These are phyloP conservation scores for Cydonia oblonga DNA, from an alignment of 331 rosid species.

Conservation along the genomic window DNA sequence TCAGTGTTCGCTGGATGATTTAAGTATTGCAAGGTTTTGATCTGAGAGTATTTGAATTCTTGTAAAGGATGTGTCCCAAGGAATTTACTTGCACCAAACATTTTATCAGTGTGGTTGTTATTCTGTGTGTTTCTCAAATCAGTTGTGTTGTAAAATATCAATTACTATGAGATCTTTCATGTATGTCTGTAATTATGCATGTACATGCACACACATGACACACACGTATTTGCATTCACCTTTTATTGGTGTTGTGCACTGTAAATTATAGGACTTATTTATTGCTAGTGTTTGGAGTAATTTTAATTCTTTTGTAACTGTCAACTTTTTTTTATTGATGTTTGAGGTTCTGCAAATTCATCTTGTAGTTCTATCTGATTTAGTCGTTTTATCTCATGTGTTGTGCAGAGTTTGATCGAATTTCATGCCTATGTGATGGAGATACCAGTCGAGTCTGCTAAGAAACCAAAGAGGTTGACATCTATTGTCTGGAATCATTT, in stretches of 20 bases:
- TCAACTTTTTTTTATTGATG: not conserved
- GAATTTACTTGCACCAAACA: not conserved
- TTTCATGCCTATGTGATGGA: constrained; percentile 56
- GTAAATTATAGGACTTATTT: too few relatives aligned
- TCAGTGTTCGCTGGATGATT: not conserved
- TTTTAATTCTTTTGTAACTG: too few relatives aligned
- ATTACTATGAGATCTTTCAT: not conserved
- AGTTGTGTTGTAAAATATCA: not conserved
- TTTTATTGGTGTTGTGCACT: not conserved
- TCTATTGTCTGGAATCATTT: too few relatives aligned
- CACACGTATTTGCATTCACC: not conserved
- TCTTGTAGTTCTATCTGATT: constrained; percentile 1
- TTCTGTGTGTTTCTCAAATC: not conserved
- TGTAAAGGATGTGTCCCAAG: not conserved
- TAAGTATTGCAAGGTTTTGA: not conserved
- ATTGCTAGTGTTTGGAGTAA: too few relatives aligned
- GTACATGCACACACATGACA: not conserved
- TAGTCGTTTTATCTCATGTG: constrained; percentile 6
- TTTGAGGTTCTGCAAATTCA: not conserved
- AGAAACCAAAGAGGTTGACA: too few relatives aligned
- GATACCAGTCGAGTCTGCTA: constrained; percentile 53
- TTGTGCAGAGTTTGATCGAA: constrained; percentile 26
- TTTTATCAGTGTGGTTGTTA: not conserved
- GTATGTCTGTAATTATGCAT: not conserved
- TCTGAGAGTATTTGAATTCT: not conserved